Evolutionary conservation across 2,329 filamentous ascomycete genomes (phyloP).

Genomic region (Aspergillus sp.): DNA sequence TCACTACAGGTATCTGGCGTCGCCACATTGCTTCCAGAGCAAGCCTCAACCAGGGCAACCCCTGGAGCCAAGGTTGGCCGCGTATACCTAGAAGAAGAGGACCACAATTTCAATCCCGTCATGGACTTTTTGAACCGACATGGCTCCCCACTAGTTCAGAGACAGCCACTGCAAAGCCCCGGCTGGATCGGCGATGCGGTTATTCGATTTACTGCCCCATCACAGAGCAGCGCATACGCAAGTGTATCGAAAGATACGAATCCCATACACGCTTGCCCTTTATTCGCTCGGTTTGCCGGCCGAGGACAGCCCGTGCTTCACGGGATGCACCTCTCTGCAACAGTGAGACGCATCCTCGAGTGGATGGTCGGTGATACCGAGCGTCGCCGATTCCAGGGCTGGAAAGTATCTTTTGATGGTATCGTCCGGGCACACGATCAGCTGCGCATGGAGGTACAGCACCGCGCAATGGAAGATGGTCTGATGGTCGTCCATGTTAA

Average conservation of each 20-base stretch:
- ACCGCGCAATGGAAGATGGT: conserved; percentile 4
- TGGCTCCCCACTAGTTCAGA: not conserved
- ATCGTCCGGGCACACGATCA: not conserved
- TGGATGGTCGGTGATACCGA: conserved; percentile 31
- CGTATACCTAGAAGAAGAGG: not conserved
- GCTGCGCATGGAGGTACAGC: conserved; percentile 2
- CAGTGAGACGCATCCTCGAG: conserved; percentile 63
- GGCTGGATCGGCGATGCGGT: not conserved
- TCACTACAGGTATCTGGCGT: not conserved
- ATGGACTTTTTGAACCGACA: conserved; percentile 10
- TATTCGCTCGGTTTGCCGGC: conserved; percentile 92
- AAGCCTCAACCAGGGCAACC: not conserved
- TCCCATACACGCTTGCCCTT: conserved; percentile 94
- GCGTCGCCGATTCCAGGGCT: not conserved
- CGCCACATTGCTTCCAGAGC: not conserved
- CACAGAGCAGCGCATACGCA: conserved; percentile 81
- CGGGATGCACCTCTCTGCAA: conserved; percentile 96
- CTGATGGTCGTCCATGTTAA: not conserved
- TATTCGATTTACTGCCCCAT: not conserved
- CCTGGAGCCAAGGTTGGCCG: not conserved
- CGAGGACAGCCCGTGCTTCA: conserved; percentile 94
- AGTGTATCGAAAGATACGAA: conserved; percentile 97
- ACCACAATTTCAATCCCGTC: not conserved
- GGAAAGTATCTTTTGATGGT: not conserved
- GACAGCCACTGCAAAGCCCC: not conserved